These are phyloP conservation scores for Zopfochytrium polystomum DNA, from an alignment of 371 early-diverging fungal genomes.

Conservation along the genomic window DNA sequence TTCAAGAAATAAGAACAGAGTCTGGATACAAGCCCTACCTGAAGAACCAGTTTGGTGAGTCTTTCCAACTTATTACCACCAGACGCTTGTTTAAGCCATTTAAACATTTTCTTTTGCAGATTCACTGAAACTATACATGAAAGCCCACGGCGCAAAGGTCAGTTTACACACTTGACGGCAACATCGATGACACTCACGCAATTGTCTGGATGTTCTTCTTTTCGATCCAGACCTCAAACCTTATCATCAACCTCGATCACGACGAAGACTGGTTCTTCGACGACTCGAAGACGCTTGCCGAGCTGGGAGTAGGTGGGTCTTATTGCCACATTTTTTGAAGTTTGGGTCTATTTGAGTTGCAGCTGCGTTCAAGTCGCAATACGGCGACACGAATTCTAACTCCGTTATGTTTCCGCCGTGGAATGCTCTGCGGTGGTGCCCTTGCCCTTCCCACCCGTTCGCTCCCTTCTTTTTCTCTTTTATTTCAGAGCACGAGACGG, in stretches of 20 bases:
- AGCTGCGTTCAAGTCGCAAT: too few species aligned
- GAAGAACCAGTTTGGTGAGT: slow-evolving; percentile 61
- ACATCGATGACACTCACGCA: neutral
- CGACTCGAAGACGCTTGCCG: slow-evolving; percentile 59
- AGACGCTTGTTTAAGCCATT: too few species aligned
- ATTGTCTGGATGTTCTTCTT: neutral
- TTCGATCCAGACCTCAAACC: slow-evolving; percentile 48
- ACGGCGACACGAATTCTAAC: too few species aligned
- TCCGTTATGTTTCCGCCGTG: too few species aligned
- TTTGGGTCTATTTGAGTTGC: too few species aligned
- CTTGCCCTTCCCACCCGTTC: too few species aligned
- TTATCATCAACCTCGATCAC: slow-evolving; percentile 83
- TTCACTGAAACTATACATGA: slow-evolving; percentile 81
- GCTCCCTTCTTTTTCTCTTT: too few species aligned
- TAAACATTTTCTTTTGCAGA: too few species aligned
- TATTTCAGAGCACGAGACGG: slow-evolving; percentile 86
- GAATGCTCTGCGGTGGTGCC: too few species aligned
- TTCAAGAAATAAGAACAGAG: slow-evolving; percentile 58
- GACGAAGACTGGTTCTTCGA: slow-evolving; percentile 67
- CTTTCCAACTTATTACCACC: neutral
- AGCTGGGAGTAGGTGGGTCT: slow-evolving; percentile 60
- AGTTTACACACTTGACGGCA: neutral
- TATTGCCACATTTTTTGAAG: neutral
- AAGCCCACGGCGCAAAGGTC: slow-evolving; percentile 82
- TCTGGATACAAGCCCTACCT: slow-evolving; percentile 73